Evolutionary conservation across 352 stramenopile species (phyloP), one percentile per base, ranked within the genome.

Genomic region (Phytophthora pseudosyringae): DNA sequence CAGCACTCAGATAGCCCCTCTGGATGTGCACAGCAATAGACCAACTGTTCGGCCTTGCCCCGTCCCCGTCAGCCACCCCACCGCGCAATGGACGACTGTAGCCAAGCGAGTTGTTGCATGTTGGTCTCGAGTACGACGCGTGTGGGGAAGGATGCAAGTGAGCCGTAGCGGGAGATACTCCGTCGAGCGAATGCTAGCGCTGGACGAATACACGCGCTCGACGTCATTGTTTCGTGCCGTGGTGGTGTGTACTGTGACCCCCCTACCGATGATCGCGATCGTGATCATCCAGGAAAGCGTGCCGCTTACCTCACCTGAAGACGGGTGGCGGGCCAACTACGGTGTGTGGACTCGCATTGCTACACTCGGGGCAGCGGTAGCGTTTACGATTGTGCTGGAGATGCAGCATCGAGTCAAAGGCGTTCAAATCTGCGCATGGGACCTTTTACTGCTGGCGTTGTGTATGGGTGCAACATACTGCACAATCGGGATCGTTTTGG

Each of bases 141-240:
- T 49, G 0, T 59, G 49, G 25, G 5, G 10, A 33, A 15, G 38
- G 40, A 39, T 45, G 3, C 55, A 59, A 55, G 55, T 71, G 11
- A 71, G 56, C 25, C 64, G 35, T 7, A 53, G 45, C 12, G 71
- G 62, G 44, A 63, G 65, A 21, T 80, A 76, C 59, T 80, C 64
- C 16, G 47, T 83, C 45, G 67, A 79, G 52, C 49, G 71, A 15
- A 57, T 77, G 25, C 48, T 77, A 9, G 26, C 59, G 8, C 40
- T 80, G 11, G 63, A 79, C 3, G 63, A 75, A 5, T 80, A 57
- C 58, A 5, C n/a, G n/a, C n/a, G n/a, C n/a, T n/a, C n/a, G n/a
- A 60, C 51, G 0, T 63, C 64, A 9, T 13, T 54, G 1, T 9
- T 58, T 10, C 45, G 64, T 21, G 56, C 45, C 1, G 49, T 63